Percentiles rank a stretch among this genome's conserved stretches.
phyloP scores from a whole-genome alignment of 441 rosid species.

The Raphanus hybrid region DNA sequence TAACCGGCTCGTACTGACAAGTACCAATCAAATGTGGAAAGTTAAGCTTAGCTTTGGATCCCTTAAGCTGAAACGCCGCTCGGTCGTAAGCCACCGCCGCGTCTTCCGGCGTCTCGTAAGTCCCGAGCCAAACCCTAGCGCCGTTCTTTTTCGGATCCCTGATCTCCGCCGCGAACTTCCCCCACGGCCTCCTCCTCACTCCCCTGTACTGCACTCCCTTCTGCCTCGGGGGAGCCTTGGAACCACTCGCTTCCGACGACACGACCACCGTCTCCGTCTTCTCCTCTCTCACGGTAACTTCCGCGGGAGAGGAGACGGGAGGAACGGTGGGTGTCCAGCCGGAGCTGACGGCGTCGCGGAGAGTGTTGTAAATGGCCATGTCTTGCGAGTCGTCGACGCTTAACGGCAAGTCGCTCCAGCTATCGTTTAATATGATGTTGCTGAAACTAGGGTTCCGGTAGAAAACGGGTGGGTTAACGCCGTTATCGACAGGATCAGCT shows the following conservation, averaged over 20 bases:
- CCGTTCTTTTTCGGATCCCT: conserved; percentile 61
- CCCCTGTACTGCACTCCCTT: conserved; percentile 43
- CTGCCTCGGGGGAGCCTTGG: conserved; percentile 30
- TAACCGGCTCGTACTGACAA: conserved; percentile 39
- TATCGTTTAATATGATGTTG: conserved; percentile 44
- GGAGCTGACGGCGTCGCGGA: conserved; percentile 50
- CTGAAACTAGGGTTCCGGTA: conserved; percentile 41
- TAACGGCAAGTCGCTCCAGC: conserved; percentile 47
- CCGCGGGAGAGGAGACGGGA: not conserved
- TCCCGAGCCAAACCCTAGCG: conserved; percentile 63
- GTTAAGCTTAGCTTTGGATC: conserved; percentile 44
- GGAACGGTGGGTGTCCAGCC: conserved; percentile 42
- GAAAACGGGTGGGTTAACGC: conserved; percentile 23
- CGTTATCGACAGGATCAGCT: conserved; percentile 23
- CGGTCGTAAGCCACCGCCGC: conserved; percentile 47
- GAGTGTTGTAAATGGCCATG: conserved; percentile 47
- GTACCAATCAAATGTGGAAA: conserved; percentile 53
- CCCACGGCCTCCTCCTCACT: conserved; percentile 59
- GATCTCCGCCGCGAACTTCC: conserved; percentile 68
- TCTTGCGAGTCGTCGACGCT: conserved; percentile 46
- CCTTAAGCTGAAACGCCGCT: conserved; percentile 46
- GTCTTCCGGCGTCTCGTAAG: conserved; percentile 52
- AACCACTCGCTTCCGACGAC: conserved; percentile 34
- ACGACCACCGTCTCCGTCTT: not conserved
- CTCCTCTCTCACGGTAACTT: not conserved